A percentile compares a stretch with the other conserved stretches of the same genome.
phyloP scores from a whole-genome alignment of 495 filamentous ascomycete genomes.

The Tuber aestivum region DNA sequence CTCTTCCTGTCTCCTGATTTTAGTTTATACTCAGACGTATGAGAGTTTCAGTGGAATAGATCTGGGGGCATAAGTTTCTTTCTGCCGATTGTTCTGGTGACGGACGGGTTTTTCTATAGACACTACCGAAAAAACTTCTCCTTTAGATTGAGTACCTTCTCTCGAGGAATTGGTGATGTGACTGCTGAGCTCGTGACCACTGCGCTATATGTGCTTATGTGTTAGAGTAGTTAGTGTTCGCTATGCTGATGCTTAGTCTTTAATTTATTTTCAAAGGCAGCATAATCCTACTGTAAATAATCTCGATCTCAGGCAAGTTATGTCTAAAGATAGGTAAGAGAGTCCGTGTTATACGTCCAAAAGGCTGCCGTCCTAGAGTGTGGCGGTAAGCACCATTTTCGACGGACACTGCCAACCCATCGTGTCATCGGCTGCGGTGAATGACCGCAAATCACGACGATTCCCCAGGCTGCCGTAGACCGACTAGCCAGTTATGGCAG shows the following conservation, averaged over 20 bases:
- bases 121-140: background rate
- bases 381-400: background rate
- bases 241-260: background rate
- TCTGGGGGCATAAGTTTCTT: background rate
- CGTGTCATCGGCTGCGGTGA: too few relatives aligned
- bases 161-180: background rate
- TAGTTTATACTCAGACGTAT: background rate
- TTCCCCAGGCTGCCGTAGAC: too few relatives aligned
- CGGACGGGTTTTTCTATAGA: background rate
- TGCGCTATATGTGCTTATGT: background rate
- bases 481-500: too few relatives aligned
- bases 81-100: background rate
- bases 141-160: background rate
- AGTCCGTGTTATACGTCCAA: background rate
- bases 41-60: background rate
- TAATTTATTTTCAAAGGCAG: background rate
- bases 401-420: too few relatives aligned
- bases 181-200: background rate
- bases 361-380: background rate
- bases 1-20: constrained; percentile 14
- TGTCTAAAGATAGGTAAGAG: background rate
- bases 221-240: background rate
- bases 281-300: background rate
- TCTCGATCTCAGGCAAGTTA: background rate
- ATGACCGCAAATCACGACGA: too few relatives aligned